Conservation (phyloP, 208 protist genomes). For the Wallacemonas sp. region DNA sequence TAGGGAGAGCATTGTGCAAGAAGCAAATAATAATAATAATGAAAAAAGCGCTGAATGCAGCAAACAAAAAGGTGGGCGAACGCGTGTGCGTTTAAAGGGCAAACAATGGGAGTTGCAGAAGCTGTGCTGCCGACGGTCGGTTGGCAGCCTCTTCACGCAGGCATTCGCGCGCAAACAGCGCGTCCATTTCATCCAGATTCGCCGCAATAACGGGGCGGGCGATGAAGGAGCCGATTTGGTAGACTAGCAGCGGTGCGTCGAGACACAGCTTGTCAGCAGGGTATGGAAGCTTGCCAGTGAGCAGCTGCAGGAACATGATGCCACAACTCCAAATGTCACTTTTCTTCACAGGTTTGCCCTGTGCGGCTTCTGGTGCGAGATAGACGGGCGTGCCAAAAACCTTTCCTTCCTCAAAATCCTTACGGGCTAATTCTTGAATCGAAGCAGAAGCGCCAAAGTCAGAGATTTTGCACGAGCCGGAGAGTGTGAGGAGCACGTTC, state of each 20-base stretch:
- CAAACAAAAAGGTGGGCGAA: background rate
- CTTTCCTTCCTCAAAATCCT: constrained; percentile 50
- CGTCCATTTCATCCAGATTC: constrained; percentile 57
- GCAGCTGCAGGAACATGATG: constrained; percentile 86
- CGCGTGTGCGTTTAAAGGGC: constrained; percentile 30
- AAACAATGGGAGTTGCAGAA: constrained; percentile 79
- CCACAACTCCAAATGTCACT: constrained; percentile 90
- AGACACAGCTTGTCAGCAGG: constrained; percentile 48
- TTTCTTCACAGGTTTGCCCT: constrained; percentile 60
- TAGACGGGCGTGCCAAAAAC: constrained; percentile 87
- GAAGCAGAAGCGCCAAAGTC: constrained; percentile 90
- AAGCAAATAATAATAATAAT: background rate
- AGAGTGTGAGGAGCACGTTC: constrained; percentile 86
- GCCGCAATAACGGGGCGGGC: constrained; percentile 60
- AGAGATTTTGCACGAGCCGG: constrained; percentile 88
- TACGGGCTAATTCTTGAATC: constrained; percentile 65
- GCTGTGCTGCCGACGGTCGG: constrained; percentile 46
- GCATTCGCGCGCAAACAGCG: constrained; percentile 67
- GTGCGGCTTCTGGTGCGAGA: constrained; percentile 83
- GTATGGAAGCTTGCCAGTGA: constrained; percentile 81
- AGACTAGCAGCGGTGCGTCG: constrained; percentile 60
- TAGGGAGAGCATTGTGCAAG: no score
- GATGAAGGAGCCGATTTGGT: constrained; percentile 73
- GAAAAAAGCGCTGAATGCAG: constrained; percentile 3
- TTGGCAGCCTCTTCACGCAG: constrained; percentile 52